Base-by-base conservation (phyloP, 306 rosid genomes). In the Sesbania bispinosa region DNA sequence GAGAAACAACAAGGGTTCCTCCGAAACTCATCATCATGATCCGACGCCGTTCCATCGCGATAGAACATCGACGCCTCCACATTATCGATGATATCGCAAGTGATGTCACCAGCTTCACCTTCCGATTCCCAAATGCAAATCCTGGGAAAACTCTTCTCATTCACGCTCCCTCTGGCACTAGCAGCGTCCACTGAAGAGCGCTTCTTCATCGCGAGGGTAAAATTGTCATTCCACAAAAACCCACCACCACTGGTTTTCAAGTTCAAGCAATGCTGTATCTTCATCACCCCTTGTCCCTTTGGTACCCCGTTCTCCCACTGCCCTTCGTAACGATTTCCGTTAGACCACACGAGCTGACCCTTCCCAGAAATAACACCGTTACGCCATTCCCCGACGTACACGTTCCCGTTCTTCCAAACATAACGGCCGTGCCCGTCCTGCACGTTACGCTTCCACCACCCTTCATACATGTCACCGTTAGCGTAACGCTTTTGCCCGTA, bases 111-210 rank as follows among this genome's bases (percentile, higher is more conserved):
- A 1, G 96, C 98, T 55, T 92, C 99, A n/a, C 99, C 99, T 11
- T 95, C 99, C 1, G 92, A 86, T 81, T 95, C 97, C 99, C 99
- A 95, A 9, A 95, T 95, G 8, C 99, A 95, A 81, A 95, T 95
- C 88, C 99, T 86, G 0, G 99, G 99, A 23, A 95, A 95, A 35
- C 67, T 81, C 84, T 83, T 85, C 45, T 89, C 99, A 10, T 88
- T 83, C 29, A 76, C 53, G 68, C 92, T 85, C 66, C 90, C 89
- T 69, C 96, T 80, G 0, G 64, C 70, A 14, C 81, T 80, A 0
- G 62, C 55, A 13, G 80, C 83, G 10, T 94, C 99, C 27, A 88
- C 97, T 0, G 97, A 95, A 0, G 88, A 86, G 46, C 96, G 62
- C 50, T 95, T 95, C 77, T 89, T 78, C 84, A 80, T 74, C 4